Percentiles rank a stretch among this genome's conserved stretches.
phyloP scores from a whole-genome alignment of 768 basidiomycete genomes.

The Pleurotus djamor region DNA sequence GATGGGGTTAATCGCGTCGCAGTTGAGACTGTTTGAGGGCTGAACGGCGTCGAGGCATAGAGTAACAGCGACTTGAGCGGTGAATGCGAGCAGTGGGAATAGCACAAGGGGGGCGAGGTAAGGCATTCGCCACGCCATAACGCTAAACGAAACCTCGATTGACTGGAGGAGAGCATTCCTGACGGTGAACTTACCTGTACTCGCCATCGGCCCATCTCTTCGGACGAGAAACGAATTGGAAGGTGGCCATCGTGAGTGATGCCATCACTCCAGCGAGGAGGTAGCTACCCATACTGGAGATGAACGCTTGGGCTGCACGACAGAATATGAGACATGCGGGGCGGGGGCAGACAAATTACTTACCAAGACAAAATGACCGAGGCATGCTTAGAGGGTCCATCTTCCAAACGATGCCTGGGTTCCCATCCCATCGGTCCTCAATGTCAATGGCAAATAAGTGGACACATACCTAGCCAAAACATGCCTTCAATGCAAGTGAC shows the following conservation, averaged over 20 bases:
- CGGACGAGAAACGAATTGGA: conserved; percentile 34
- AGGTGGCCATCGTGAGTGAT: conserved; percentile 44
- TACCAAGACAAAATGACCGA: conserved; percentile 53
- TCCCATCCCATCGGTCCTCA: background rate
- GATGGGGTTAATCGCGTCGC: conserved; percentile 54
- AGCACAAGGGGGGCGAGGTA: conserved; percentile 43
- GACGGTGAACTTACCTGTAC: conserved; percentile 18
- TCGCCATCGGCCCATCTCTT: conserved; percentile 36
- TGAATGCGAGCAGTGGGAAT: conserved; percentile 46
- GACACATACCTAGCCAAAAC: conserved; percentile 55
- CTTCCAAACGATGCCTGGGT: conserved; percentile 55
- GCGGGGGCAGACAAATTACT: conserved; percentile 11
- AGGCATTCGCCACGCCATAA: conserved; percentile 44
- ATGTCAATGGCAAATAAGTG: background rate
- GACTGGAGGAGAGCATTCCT: conserved; percentile 8
- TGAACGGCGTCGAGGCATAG: conserved; percentile 40
- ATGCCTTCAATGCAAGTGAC: conserved; percentile 50
- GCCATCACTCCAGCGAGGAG: conserved; percentile 41
- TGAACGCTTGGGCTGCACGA: conserved; percentile 36
- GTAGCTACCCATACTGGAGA: conserved; percentile 41
- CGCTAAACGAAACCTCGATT: conserved; percentile 23
- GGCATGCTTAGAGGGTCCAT: conserved; percentile 67
- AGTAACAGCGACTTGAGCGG: conserved; percentile 39
- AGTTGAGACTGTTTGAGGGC: conserved; percentile 52
- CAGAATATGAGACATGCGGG: background rate